Base-by-base conservation (phyloP, 352 stramenopile species). In the Phytophthora multivora region DNA sequence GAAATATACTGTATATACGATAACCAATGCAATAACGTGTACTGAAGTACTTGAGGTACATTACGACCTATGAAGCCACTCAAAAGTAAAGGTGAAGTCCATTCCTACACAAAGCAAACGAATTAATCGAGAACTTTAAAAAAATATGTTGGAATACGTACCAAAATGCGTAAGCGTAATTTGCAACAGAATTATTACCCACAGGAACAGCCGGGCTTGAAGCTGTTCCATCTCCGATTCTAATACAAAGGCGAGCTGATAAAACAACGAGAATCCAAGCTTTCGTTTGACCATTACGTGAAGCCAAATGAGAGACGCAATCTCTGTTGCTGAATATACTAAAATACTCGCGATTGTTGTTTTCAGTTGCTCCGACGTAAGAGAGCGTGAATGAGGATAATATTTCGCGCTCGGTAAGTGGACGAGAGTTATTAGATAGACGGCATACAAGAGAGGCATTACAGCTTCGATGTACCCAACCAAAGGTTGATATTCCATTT, bases 231-330 rank as follows among this genome's bases (percentile, higher is more conserved):
- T 56, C 19, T 61, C 51, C 4, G 42, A 38, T 30, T 66, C 59
- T 7, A 66, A 28, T 5, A 56, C 39, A 31, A 51, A 51, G 13
- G 59, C 33, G 2, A 66, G 16, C 1, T 68, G 51, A 12, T 52
- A 57, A 12, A 68, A 21, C 4, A 67, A 25, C 9, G 51, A 68
- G n/a, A 68, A 68, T 0, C 59, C 59, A 2, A 63, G 40, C 38
- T 58, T 68, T 12, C 51, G 59, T 4, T 49, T 62, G 7, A 67
- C 21, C 28, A 63, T 25, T 15, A 53, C 18, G 5, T 67, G 51
- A 15, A 67, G 33, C 51, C 59, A 67, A 18, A 51, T 11, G 5
- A 67, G 15, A 40, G 28, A 45, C 31, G 53, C 11, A 4, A 68
- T 45, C 40, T 63, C 45, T 42, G 19, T 43, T 11, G 12, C 9